Evolutionary conservation across 768 basidiomycete genomes (phyloP).

Genomic region (Zangia roseola): DNA sequence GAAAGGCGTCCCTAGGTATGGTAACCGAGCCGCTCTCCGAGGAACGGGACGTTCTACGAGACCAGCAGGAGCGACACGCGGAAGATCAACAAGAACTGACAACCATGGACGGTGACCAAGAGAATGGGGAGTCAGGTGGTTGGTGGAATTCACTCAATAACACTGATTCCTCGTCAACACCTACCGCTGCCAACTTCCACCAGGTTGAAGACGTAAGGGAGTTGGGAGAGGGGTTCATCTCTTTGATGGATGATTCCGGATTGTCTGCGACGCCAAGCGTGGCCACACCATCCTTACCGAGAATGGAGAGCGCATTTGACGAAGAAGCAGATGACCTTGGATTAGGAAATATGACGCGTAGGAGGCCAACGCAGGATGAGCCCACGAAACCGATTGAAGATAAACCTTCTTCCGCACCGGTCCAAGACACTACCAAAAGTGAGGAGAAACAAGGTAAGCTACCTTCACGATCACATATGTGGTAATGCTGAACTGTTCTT

Average conservation of each 20-base stretch:
- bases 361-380: constrained; percentile 28
- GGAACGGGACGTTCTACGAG: background rate
- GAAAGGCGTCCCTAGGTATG: constrained; percentile 31
- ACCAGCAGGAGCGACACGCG: constrained; percentile 6
- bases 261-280: constrained; percentile 38
- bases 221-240: constrained; percentile 67
- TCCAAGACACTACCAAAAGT: constrained; percentile 14
- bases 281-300: constrained; percentile 9
- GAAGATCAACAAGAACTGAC: constrained; percentile 3
- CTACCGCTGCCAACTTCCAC: constrained; percentile 68
- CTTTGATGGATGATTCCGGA: constrained; percentile 69
- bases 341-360: constrained; percentile 69
- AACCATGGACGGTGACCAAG: constrained; percentile 31
- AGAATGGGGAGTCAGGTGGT: constrained; percentile 37
- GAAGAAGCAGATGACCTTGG: constrained; percentile 89
- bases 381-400: constrained; percentile 30
- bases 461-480: background rate
- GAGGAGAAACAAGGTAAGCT: constrained; percentile 34
- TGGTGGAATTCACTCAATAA: constrained; percentile 66
- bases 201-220: constrained; percentile 45
- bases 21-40: constrained; percentile 27
- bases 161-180: constrained; percentile 49
- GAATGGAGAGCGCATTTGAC: constrained; percentile 19
- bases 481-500: background rate
- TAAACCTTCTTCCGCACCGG: constrained; percentile 18